Evolutionary conservation across 1,284 basidiomycete species (phyloP).

Genomic region (Fomitopsis palustris): DNA sequence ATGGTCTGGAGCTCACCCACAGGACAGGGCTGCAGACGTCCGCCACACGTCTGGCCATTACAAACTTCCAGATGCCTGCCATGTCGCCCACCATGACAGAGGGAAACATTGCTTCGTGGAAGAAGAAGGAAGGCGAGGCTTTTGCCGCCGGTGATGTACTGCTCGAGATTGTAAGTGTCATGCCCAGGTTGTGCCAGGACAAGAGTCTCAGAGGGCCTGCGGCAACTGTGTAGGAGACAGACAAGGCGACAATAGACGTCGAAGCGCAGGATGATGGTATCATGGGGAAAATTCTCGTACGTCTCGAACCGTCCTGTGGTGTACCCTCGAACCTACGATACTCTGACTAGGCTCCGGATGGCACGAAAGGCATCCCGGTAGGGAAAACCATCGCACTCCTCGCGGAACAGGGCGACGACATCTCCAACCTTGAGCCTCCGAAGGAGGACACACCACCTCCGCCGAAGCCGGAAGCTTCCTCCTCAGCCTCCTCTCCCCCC

Average conservation of each 20-base stretch:
- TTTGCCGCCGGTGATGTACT: conserved; percentile 89
- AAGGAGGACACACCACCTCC: conserved; percentile 37
- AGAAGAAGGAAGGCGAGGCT: conserved; percentile 84
- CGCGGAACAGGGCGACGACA: conserved; percentile 96
- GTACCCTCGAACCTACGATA: background rate
- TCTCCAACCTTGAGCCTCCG: conserved; percentile 79
- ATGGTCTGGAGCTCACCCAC: background rate
- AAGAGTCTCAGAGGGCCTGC: background rate
- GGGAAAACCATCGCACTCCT: conserved; percentile 89
- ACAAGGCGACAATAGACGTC: conserved; percentile 99
- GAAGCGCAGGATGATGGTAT: conserved; percentile 97
- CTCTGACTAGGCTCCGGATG: conserved; percentile 62
- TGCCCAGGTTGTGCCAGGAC: conserved; percentile 28
- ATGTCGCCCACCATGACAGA: conserved; percentile 99
- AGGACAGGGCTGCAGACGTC: conserved; percentile 57
- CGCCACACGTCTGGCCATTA: conserved; percentile 52
- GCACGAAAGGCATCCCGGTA: conserved; percentile 83
- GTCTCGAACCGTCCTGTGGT: conserved; percentile 21
- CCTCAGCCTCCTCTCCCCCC: conserved; percentile 30
- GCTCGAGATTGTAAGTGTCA: conserved; percentile 75
- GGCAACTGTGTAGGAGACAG: conserved; percentile 75
- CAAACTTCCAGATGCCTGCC: conserved; percentile 84
- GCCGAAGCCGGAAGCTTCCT: conserved; percentile 22
- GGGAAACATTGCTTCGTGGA: conserved; percentile 92
- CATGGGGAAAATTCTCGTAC: conserved; percentile 87